Base-by-base conservation (phyloP, 176 grass and related monocot genomes). In the Leersia perrieri region DNA sequence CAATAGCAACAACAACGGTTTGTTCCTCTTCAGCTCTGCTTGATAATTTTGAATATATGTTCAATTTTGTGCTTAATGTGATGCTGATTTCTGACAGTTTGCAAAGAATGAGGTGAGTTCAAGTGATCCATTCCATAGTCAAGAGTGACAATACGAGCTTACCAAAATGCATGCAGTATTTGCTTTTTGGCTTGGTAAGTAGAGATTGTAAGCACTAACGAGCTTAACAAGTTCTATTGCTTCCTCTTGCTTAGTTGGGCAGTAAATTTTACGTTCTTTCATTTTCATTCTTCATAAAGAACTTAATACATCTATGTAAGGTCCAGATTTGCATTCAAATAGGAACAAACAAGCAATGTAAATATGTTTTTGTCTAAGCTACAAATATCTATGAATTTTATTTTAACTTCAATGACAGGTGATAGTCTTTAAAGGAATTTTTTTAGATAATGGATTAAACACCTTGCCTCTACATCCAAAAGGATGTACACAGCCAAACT, bases 51-150 rank as follows among this genome's bases (percentile, higher is more conserved):
- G 5, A 36, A 45, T 28, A 60, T 62, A 73, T 74, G 47, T 83
- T 76, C n/a, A 68, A 20, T 20, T 49, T 77, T 31, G 15, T 82
- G 55, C 78, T 86, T 28, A 74, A 76, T 76, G 72, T 80, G 32
- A 55, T 15, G 76, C 82, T 72, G 22, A 33, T 85, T 82, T 80
- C 22, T 77, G 57, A 68, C 88, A 91, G 94, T 88, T 91, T 84
- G 86, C 85, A 66, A 97, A 97, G 90, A 97, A 97, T 86, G 91
- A 94, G 83, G 86, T 89, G 23, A 93, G 81, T 71, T 95, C 92
- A 57, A 87, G 84, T 85, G 89, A 93, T 76, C 89, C 81, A 84
- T 98, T 94, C 75, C 90, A 95, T 66, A 88, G 84, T 82, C 92
- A 94, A 41, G 88, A 95, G 42, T 97, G 85, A 97, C 12, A 6